phyloP scores from a whole-genome alignment of 108 stramenopile genomes.

The Fragilaria crotonensis region DNA sequence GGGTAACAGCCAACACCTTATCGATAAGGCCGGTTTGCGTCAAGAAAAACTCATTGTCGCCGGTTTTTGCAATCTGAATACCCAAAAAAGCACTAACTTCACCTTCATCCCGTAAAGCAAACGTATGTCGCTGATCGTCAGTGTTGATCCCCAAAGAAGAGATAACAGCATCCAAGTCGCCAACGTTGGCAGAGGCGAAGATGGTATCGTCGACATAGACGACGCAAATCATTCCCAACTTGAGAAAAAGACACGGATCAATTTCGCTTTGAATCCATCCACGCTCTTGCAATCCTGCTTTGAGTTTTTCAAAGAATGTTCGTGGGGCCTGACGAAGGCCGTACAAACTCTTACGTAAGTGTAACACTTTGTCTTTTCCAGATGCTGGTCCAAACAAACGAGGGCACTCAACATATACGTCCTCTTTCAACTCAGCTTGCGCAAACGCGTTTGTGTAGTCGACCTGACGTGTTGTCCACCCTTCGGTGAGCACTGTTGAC shows the following conservation, averaged over 20 bases:
- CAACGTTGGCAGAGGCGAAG: neutral
- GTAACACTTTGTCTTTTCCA: slow-evolving; percentile 8
- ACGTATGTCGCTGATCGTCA: too few species aligned
- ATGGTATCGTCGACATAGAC: slow-evolving; percentile 2
- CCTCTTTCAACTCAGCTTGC: slow-evolving; percentile 9
- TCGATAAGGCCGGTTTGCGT: slow-evolving; percentile 26
- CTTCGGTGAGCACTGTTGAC: neutral
- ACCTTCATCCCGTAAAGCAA: slow-evolving; percentile 6
- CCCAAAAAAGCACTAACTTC: slow-evolving; percentile 4
- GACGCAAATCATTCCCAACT: neutral
- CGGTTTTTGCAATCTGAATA: neutral
- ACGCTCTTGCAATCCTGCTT: neutral
- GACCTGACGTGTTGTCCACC: slow-evolving; percentile 4
- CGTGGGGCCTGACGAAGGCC: slow-evolving; percentile 17
- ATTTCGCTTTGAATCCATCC: neutral
- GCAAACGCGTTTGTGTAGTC: slow-evolving; percentile 16
- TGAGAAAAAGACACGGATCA: neutral
- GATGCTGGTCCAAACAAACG: neutral
- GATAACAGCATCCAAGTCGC: neutral
- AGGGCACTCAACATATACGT: slow-evolving; percentile 3
- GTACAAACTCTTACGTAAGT: slow-evolving; percentile 22
- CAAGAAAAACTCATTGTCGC: neutral
- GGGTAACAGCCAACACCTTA: slow-evolving; percentile 21
- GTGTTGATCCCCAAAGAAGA: neutral
- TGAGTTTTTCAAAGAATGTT: slow-evolving; percentile 17